phyloP scores from a whole-genome alignment of 805 yeast genomes.

The Ogataea sp. region DNA sequence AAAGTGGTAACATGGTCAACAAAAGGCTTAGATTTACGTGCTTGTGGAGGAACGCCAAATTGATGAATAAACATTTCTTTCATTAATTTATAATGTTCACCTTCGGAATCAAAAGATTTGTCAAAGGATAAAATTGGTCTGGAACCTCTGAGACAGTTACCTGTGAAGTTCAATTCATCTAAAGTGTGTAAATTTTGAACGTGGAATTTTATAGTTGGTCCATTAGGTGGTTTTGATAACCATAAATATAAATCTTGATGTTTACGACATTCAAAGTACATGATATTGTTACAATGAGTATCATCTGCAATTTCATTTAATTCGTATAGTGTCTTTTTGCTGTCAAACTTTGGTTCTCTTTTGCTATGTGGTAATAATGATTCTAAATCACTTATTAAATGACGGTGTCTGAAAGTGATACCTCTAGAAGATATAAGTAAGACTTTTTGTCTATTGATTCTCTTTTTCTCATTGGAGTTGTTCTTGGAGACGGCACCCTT shows the following conservation, averaged over 20 bases:
- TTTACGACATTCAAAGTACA: constrained; percentile 93
- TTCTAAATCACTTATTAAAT: constrained; percentile 74
- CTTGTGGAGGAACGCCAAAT: constrained; percentile 92
- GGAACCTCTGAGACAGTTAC: constrained; percentile 92
- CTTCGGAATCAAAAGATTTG: constrained; percentile 57
- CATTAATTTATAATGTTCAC: constrained; percentile 61
- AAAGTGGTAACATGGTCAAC: constrained; percentile 93
- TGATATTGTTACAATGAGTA: constrained; percentile 91
- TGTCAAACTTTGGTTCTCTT: constrained; percentile 93
- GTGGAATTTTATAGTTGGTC: constrained; percentile 92
- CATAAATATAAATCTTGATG: constrained; percentile 92
- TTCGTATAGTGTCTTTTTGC: constrained; percentile 80
- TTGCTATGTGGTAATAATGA: constrained; percentile 86
- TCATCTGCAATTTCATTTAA: constrained; percentile 94
- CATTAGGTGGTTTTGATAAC: constrained; percentile 95
- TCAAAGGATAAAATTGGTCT: constrained; percentile 92
- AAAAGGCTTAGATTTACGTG: constrained; percentile 91
- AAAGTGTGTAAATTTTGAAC: constrained; percentile 92
- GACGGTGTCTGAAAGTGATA: constrained; percentile 91
- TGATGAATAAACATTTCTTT: constrained; percentile 77
- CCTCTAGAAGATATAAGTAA: constrained; percentile 91
- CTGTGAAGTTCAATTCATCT: constrained; percentile 93
- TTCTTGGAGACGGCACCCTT: constrained; percentile 13
- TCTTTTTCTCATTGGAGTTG: constrained; percentile 40
- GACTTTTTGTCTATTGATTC: constrained; percentile 81